Conservation (phyloP, 257 asterid genomes). For the Solanum pinnatisectum region DNA sequence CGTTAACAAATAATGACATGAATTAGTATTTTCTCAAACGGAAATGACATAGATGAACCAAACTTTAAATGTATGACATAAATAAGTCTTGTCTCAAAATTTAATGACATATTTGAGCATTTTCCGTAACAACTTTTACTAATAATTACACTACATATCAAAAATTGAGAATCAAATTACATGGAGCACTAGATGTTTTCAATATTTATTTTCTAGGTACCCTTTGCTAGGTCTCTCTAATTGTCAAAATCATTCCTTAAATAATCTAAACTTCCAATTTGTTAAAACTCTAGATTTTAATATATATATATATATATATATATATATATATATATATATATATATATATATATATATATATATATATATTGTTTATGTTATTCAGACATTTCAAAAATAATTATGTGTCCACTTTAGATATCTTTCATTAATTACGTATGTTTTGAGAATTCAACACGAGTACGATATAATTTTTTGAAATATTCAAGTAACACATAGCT, state of each 20-base stretch:
- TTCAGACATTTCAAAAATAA: neutral
- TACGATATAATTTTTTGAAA: neutral
- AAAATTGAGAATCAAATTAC: neutral
- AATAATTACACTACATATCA: too few species aligned
- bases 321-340: too few species aligned
- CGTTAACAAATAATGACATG: too few species aligned
- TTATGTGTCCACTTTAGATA: neutral
- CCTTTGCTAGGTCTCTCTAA: neutral
- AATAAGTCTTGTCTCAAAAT: too few species aligned
- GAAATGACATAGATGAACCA: too few species aligned
- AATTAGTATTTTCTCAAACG: too few species aligned
- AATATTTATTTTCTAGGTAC: neutral
- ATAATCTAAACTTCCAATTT: neutral
- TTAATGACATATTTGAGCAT: too few species aligned
- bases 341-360: too few species aligned
- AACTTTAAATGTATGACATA: too few species aligned
- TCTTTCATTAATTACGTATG: neutral
- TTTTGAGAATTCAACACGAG: neutral
- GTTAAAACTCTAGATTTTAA: neutral
- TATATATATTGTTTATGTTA: neutral
- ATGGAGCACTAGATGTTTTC: neutral
- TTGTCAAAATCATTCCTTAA: neutral
- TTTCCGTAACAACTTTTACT: too few species aligned
- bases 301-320: neutral
- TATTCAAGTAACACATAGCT: neutral